Base-by-base conservation (phyloP, 2,329 filamentous ascomycete genomes). In the Colletotrichum godetiae region DNA sequence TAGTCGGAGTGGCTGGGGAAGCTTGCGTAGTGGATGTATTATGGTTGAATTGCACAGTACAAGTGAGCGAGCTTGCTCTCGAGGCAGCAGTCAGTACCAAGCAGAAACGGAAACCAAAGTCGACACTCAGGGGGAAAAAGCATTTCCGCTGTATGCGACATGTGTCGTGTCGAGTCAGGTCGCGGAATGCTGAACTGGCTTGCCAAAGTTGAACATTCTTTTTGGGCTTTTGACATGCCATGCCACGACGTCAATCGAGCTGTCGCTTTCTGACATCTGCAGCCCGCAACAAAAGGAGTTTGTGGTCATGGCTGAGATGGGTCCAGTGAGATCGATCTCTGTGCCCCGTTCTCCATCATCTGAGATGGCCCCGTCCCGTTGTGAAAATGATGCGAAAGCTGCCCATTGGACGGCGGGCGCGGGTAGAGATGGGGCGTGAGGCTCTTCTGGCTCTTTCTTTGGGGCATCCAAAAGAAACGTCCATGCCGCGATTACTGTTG, bases 351-450 rank as follows among this genome's bases (percentile, higher is more conserved):
- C 35, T 65, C 67, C 67, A 55, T 55, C 59, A 70, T 73, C 60
- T 73, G 58, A 73, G 70, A 73, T 73, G 65, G 70, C 62, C 59
- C 70, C 66, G 67, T 73, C 60, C 67, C 70, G 60, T 70, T 63
- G 59, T 19, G 66, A 58, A 64, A 53, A 65, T 37, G 55, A 49
- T 42, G 65, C 65, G 37, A 68, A 53, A 53, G 58, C 31, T 68
- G 65, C 70, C 66, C 42, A 73, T 73, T 73, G 70, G 70, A 70
- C 29, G 67, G 66, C 46, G 4, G n/a, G 53, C 55, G 29, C 70
- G 70, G 70, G 66, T 73, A 73, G 66, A 73, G 67, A 73, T 73
- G 70, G 70, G 70, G 69, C 70, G 55, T 35, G 65, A 73, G 70
- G 56, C 70, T 73, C 70, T 55, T 64, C 55, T 60, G 67, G 70